Evolutionary conservation across 768 basidiomycete species (phyloP), one percentile per base, ranked within the genome.

Genomic region (Phylloporus sp.): DNA sequence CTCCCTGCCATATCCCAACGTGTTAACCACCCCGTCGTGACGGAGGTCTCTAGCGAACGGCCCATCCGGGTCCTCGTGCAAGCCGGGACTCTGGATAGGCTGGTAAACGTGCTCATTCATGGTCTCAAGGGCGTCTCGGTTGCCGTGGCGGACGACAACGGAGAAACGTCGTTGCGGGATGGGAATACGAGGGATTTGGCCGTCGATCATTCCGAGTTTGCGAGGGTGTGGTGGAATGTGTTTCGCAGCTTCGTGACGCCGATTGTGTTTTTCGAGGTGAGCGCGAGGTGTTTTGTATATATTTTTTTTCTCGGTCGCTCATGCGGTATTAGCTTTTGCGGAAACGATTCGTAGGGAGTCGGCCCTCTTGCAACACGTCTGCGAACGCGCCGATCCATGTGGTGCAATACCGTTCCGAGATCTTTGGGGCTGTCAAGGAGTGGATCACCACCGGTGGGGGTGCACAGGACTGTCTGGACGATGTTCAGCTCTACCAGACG

Each of bases 191-290:
- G 86, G 27, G 81, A 86, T 38, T 68, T 90, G 34, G 70, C 80
- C 21, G 76, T 91, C 13, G 89, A 91, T 67, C 76, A 80, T 36
- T 69, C 59, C 2, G 89, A 90, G 58, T 91, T 87, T 66, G 74
- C 81, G 3, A 73, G 71, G 35, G 77, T 88, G 3, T 92, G 89
- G 87, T 92, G 89, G 87, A 82, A 77, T 50, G 79, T 80, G 17
- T 92, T 87, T 60, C 74, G 90, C 33, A 88, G 85, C 56, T 89
- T 91, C 54, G 78, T 91, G 9, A 82, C 84, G 0, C 89, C 90
- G 0, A 63, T 84, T 8, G 84, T 85, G 2, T 86, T 92, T 57
- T 90, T 92, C 61, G 88, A 91, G 81, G 90, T 89, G 57, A 38
- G 77, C 46, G 38, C 37, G 34, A 17, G 7, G 22, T n/a, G 20